Percentiles rank a stretch among this genome's conserved stretches.
These are phyloP conservation scores for Hypoxylon sp. DNA, from an alignment of 2,329 filamentous ascomycete genomes.

Conservation along the genomic window DNA sequence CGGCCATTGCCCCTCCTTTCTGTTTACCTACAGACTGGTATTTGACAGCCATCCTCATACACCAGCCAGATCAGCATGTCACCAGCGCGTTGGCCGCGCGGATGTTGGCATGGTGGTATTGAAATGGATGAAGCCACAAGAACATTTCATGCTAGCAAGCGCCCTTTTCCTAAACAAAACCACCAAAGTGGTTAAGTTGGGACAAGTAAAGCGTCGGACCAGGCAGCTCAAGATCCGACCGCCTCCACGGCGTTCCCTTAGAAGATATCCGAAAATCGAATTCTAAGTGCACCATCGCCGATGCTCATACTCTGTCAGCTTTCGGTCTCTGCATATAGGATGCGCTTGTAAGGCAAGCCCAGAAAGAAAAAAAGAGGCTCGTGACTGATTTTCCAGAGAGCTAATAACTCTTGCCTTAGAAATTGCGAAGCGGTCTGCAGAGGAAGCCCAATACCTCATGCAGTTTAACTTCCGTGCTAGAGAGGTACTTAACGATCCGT, in stretches of 20 bases:
- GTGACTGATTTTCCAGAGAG: slow-evolving; percentile 29
- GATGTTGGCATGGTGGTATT: slow-evolving; percentile 6
- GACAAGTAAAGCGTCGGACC: neutral
- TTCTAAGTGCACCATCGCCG: slow-evolving; percentile 42
- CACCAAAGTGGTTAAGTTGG: neutral
- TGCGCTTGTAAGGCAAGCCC: slow-evolving; percentile 12
- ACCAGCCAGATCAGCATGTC: neutral
- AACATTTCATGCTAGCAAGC: slow-evolving; percentile 27
- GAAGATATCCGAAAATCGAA: slow-evolving; percentile 44
- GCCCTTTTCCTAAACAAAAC: slow-evolving; percentile 11
- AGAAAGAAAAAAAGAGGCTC: slow-evolving; percentile 30
- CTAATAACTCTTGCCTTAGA: slow-evolving; percentile 10
- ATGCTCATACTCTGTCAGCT: slow-evolving; percentile 32
- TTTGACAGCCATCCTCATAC: neutral
- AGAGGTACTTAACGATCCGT: slow-evolving; percentile 25
- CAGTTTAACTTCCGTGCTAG: slow-evolving; percentile 15
- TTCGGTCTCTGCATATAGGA: slow-evolving; percentile 17
- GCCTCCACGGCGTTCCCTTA: slow-evolving; percentile 28
- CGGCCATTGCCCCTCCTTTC: slow-evolving; percentile 30
- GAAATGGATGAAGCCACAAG: slow-evolving; percentile 1
- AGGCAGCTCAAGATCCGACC: slow-evolving; percentile 23
- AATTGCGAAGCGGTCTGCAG: slow-evolving; percentile 34
- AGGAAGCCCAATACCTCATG: slow-evolving; percentile 15
- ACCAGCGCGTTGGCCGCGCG: slow-evolving; percentile 13
- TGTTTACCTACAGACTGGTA: neutral